These are phyloP conservation scores for Russula vinacea DNA, from an alignment of 768 basidiomycete genomes.

Conservation along the genomic window DNA sequence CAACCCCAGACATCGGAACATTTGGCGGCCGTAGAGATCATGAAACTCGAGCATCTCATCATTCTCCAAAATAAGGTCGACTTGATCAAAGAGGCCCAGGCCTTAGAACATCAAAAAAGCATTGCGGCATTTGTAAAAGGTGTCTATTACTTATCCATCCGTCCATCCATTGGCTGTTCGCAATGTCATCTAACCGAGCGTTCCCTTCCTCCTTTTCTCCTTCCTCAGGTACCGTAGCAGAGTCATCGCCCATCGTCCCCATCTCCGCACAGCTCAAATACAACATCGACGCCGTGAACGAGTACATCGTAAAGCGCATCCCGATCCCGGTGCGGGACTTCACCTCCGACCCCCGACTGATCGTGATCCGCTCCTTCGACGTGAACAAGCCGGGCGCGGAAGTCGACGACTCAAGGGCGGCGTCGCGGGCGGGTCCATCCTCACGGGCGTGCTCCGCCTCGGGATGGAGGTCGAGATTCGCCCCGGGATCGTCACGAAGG, in stretches of 20 bases:
- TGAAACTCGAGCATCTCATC: conserved; percentile 97
- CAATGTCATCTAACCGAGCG: neutral
- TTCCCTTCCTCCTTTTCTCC: neutral
- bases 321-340: conserved; percentile 95
- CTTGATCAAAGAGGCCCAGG: conserved; percentile 91
- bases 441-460: conserved; percentile 85
- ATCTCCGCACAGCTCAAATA: conserved; percentile 98
- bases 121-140: conserved; percentile 96
- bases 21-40: conserved; percentile 97
- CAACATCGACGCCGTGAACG: conserved; percentile 99
- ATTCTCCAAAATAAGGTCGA: conserved; percentile 99
- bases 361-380: conserved; percentile 99
- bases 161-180: too few relatives aligned
- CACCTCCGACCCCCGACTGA: conserved; percentile 83
- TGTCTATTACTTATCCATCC: conserved; percentile 34
- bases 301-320: conserved; percentile 96
- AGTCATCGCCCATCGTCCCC: conserved; percentile 95
- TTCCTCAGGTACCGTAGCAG: conserved; percentile 91
- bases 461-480: conserved; percentile 96
- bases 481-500: conserved; percentile 95
- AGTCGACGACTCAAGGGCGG: conserved; percentile 98
- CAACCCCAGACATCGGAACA: conserved; percentile 99
- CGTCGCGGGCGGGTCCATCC: conserved; percentile 94
- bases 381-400: conserved; percentile 99
- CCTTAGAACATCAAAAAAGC: conserved; percentile 93